A percentile compares a stretch with the other conserved stretches of the same genome.
Conservation (phyloP, 2,329 filamentous ascomycete species). For the Clathrospora elynae region DNA sequence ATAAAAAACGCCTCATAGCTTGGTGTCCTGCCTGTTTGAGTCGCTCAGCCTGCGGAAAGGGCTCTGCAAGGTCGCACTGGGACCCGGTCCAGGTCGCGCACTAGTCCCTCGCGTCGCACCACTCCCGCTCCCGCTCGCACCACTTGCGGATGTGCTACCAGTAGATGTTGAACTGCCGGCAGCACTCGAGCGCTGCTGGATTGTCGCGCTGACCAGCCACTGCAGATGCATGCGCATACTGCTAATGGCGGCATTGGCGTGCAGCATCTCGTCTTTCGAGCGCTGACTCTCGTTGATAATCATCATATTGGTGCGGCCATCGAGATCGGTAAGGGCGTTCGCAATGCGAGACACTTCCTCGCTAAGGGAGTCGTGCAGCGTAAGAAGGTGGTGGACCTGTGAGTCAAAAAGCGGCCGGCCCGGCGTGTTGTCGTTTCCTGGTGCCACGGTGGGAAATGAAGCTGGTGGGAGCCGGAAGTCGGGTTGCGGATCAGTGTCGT, state of each 20-base stretch:
- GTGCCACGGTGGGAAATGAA: constrained; percentile 40
- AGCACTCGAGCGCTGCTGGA: constrained; percentile 51
- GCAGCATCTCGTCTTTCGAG: constrained; percentile 65
- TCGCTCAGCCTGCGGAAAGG: constrained; percentile 45
- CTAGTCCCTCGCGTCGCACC: constrained; percentile 35
- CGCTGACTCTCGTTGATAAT: constrained; percentile 67
- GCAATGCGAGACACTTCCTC: constrained; percentile 63
- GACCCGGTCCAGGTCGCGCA: constrained; percentile 26
- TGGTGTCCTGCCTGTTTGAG: constrained; percentile 45
- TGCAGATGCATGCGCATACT: constrained; percentile 65
- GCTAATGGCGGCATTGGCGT: constrained; percentile 64
- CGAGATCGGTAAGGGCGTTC: constrained; percentile 62
- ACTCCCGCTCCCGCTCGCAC: constrained; percentile 27
- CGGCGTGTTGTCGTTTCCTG: constrained; percentile 27
- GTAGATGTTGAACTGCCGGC: constrained; percentile 33
- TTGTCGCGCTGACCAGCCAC: constrained; percentile 64
- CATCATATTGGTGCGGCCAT: constrained; percentile 65
- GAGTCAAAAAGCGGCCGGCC: constrained; percentile 51
- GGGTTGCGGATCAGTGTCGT: constrained; percentile 38
- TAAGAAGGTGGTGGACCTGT: constrained; percentile 63
- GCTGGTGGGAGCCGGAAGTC: constrained; percentile 44
- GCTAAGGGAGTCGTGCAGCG: constrained; percentile 64
- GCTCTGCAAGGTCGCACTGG: constrained; percentile 32
- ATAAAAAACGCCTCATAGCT: no score
- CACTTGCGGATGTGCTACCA: constrained; percentile 28